Evolutionary conservation across 805 yeast genomes (phyloP).

Genomic region (Starmerella vaccinii): DNA sequence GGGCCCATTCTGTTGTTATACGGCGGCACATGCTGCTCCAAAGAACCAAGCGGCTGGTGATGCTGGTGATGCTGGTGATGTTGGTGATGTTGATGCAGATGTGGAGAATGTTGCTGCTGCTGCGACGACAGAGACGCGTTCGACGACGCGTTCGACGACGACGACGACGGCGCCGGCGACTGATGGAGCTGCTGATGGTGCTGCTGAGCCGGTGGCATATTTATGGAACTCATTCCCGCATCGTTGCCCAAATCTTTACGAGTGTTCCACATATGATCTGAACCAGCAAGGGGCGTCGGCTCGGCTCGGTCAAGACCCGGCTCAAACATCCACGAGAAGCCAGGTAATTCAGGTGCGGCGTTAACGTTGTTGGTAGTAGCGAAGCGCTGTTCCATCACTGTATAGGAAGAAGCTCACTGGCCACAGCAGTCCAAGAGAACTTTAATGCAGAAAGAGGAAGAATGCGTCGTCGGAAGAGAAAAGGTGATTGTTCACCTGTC

Average conservation of each 20-base stretch:
- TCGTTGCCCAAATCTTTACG: background rate
- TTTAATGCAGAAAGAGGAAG: background rate
- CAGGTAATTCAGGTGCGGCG: background rate
- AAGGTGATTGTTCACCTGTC: background rate
- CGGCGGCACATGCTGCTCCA: too few relatives aligned
- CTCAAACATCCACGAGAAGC: conserved; percentile 7
- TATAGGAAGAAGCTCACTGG: background rate
- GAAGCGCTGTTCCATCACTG: conserved; percentile 5
- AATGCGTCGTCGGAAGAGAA: background rate
- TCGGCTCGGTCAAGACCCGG: background rate
- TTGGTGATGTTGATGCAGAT: too few relatives aligned
- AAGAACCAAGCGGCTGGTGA: too few relatives aligned
- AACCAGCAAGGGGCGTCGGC: background rate
- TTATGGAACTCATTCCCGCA: background rate
- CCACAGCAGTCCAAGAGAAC: background rate
- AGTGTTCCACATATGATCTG: background rate
- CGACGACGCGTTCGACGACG: too few relatives aligned
- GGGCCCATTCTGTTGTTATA: too few relatives aligned
- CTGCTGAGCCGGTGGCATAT: background rate
- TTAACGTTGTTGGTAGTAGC: background rate
- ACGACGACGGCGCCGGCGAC: too few relatives aligned
- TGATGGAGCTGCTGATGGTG: too few relatives aligned
- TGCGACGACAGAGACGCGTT: too few relatives aligned
- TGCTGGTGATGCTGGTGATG: too few relatives aligned
- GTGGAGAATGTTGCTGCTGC: too few relatives aligned